Conservation (phyloP, 768 basidiomycete species). For the Ramaria rubella region DNA sequence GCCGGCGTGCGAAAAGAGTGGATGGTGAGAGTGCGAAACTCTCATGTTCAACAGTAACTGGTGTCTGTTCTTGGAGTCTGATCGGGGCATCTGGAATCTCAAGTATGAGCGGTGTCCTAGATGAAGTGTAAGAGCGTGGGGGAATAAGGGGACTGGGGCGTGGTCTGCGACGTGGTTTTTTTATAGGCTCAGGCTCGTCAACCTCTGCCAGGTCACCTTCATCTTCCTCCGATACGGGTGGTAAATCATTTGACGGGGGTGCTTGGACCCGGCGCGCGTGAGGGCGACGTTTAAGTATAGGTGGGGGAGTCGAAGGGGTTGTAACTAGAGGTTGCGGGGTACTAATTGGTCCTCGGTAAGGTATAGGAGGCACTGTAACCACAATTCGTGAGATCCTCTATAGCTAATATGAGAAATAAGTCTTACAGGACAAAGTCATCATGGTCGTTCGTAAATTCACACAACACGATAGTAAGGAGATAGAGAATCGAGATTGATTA, state of each 20-base stretch:
- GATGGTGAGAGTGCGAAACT: constrained; percentile 8
- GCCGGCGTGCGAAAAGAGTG: not conserved
- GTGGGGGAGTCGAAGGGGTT: no score
- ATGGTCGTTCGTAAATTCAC: not conserved
- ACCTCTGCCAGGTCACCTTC: not conserved
- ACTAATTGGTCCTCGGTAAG: not conserved
- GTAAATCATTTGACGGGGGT: not conserved
- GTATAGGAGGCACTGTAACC: not conserved
- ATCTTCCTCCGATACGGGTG: not conserved
- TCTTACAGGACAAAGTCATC: not conserved
- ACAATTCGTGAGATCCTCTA: not conserved
- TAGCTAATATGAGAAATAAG: not conserved
- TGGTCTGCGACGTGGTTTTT: not conserved
- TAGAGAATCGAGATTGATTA: not conserved
- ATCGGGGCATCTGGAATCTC: not conserved
- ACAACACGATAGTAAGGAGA: not conserved
- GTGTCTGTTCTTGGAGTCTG: not conserved
- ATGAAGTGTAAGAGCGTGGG: not conserved
- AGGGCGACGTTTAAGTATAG: constrained; percentile 5
- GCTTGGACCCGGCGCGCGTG: constrained; percentile 6
- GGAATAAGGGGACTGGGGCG: constrained; percentile 4
- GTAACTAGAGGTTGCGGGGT: not conserved
- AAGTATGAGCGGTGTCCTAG: not conserved
- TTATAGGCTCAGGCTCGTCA: not conserved
- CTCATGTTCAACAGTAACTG: not conserved